Conservation (phyloP, 2,329 filamentous ascomycete genomes). For the Phoma sp. region DNA sequence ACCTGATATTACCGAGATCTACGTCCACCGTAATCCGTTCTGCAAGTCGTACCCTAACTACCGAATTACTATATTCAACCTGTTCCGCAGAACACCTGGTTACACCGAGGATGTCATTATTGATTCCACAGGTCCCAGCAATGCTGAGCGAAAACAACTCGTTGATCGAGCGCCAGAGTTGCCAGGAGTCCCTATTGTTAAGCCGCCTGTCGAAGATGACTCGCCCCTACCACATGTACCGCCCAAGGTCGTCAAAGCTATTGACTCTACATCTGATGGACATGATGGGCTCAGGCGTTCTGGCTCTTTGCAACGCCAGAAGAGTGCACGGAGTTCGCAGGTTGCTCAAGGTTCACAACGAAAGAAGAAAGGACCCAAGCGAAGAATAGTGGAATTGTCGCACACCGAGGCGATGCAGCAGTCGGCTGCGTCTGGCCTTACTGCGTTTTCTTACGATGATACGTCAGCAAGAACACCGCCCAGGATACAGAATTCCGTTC, state of each 20-base stretch:
- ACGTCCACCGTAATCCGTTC: constrained; percentile 91
- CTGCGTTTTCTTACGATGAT: constrained; percentile 38
- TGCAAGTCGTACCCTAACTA: constrained; percentile 85
- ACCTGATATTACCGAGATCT: constrained; percentile 90
- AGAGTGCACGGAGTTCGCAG: constrained; percentile 39
- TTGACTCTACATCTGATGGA: constrained; percentile 28
- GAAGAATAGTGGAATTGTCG: constrained; percentile 65
- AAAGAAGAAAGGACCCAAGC: constrained; percentile 64
- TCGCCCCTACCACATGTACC: constrained; percentile 62
- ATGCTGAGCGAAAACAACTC: constrained; percentile 82
- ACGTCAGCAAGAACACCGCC: constrained; percentile 28
- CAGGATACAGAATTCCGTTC: constrained; percentile 21
- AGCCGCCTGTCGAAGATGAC: constrained; percentile 68
- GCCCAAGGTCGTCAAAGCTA: constrained; percentile 59
- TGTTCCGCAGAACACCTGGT: constrained; percentile 88
- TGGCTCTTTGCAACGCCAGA: constrained; percentile 43
- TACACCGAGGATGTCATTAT: constrained; percentile 91
- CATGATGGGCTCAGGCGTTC: constrained; percentile 31
- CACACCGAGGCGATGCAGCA: constrained; percentile 51
- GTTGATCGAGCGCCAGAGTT: constrained; percentile 81
- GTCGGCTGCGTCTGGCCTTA: constrained; percentile 33
- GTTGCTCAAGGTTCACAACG: constrained; percentile 56
- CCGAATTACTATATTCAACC: constrained; percentile 90
- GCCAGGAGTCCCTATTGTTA: constrained; percentile 78
- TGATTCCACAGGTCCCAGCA: constrained; percentile 82